Evolutionary conservation across 352 stramenopile genomes (phyloP), one percentile per base, ranked within the genome.

Genomic region (Detonula confervacea): DNA sequence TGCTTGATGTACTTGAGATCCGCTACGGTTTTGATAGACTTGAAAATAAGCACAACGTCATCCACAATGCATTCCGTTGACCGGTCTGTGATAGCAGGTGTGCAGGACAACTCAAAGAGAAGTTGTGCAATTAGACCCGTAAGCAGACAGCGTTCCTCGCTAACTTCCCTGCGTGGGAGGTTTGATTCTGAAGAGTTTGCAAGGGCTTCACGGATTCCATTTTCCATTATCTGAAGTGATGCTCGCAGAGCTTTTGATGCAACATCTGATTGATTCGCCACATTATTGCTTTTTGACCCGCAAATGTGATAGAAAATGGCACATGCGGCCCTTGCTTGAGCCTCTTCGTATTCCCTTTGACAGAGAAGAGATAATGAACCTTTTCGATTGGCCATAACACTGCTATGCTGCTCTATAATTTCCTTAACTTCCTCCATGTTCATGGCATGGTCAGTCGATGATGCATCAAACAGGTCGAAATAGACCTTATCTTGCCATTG

Each of bases 211-310:
- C 89, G 78, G 2, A 92, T 76, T 74, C 80, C 83, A 83, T 80
- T 77, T 55, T 94, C 89, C 71, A 94, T 81, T 30, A 93, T 84
- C 24, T 78, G 75, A 27, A 83, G 60, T 52, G 84, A 84, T 65
- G 44, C 27, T 52, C 42, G 44, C 73, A 81, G 89, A 20, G 88
- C 63, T 46, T 70, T 42, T 18, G 74, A 20, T 37, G 83, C 51
- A 59, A 64, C 37, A 44, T 77, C 55, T 22, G 63, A 62, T 37
- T 73, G 29, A 20, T 29, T 20, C 16, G 11, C n/a, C 5, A 7
- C 3, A 37, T 73, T 64, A 59, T 61, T 44, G 16, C 37, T 64
- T 11, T 6, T 65, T 5, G 39, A 65, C 52, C 42, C 47, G 64
- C 39, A 52, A 42, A 30, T 71, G 56, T 90, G 81, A 59, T 91